These are phyloP conservation scores for Elsinoe necatrix DNA, from an alignment of 2,329 filamentous ascomycete genomes.

Conservation along the genomic window DNA sequence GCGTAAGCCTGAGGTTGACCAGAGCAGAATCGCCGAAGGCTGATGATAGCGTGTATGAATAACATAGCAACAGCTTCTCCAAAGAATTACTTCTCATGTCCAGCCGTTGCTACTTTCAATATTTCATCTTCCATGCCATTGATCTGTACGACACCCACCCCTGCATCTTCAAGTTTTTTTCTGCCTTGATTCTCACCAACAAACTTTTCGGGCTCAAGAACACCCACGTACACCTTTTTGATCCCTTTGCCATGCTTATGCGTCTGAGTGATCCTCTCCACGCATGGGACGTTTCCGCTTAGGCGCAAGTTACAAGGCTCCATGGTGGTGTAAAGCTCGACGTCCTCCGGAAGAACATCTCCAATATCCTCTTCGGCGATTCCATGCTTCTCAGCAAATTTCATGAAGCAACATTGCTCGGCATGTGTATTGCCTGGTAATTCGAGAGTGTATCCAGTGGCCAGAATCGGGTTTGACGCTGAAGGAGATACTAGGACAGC, in stretches of 20 bases:
- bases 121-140: conserved; percentile 73
- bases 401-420: conserved; percentile 83
- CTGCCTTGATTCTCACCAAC: conserved; percentile 73
- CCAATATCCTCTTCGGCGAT: conserved; percentile 48
- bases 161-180: conserved; percentile 58
- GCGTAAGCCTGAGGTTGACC: not conserved
- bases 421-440: conserved; percentile 90
- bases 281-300: conserved; percentile 68
- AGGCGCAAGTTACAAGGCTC: conserved; percentile 71
- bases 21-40: not conserved
- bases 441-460: conserved; percentile 85
- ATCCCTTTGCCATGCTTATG: conserved; percentile 49
- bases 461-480: conserved; percentile 51
- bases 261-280: conserved; percentile 62
- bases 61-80: not conserved
- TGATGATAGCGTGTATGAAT: conserved; percentile 3
- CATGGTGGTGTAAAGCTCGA: conserved; percentile 82
- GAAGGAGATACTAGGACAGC: conserved; percentile 55
- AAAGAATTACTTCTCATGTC: conserved; percentile 44
- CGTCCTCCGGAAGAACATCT: conserved; percentile 43
- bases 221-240: conserved; percentile 73
- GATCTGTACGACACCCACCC: conserved; percentile 66
- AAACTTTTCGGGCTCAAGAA: conserved; percentile 84
- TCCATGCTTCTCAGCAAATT: conserved; percentile 43
- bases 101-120: conserved; percentile 70